These are phyloP conservation scores for Pseudocercospora cruenta DNA, from an alignment of 2,329 filamentous ascomycete genomes.

Conservation along the genomic window DNA sequence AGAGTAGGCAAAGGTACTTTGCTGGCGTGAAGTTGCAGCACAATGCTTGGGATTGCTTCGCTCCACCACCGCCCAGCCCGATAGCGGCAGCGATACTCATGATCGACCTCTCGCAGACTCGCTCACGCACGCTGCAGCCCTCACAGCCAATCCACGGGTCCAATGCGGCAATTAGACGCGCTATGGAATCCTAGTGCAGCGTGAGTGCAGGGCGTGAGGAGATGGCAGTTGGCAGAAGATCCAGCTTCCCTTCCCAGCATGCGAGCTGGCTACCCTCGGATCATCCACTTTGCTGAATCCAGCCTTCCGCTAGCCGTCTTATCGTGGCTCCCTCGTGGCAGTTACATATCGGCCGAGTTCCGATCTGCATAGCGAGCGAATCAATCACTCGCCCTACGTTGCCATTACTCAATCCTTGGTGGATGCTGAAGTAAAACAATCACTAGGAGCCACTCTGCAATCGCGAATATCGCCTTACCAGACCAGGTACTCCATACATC, in stretches of 20 bases:
- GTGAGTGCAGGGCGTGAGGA: neutral
- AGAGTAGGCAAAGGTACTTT: neutral
- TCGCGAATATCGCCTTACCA: slow-evolving; percentile 2
- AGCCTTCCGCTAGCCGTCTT: neutral
- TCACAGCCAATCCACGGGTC: slow-evolving; percentile 3
- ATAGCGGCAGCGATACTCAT: slow-evolving; percentile 19
- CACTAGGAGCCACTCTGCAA: neutral
- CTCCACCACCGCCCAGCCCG: slow-evolving; percentile 13
- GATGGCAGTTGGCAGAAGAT: neutral
- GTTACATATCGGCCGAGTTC: neutral
- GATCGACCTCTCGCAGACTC: slow-evolving; percentile 12
- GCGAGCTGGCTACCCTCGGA: too few species aligned
- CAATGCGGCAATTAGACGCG: slow-evolving; percentile 13
- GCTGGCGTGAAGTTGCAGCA: slow-evolving; percentile 10
- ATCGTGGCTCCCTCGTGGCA: slow-evolving; percentile 5
- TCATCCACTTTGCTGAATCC: neutral
- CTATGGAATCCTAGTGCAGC: slow-evolving; percentile 3
- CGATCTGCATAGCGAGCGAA: slow-evolving; percentile 7
- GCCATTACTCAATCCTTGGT: slow-evolving; percentile 12
- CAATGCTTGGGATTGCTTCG: slow-evolving; percentile 13
- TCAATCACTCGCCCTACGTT: neutral
- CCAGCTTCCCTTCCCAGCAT: too few species aligned
- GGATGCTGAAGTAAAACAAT: slow-evolving; percentile 7
- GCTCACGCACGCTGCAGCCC: neutral
- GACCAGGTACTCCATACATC: slow-evolving; percentile 3